Evolutionary conservation across 2,329 filamentous ascomycete species (phyloP), one percentile per base, ranked within the genome.

Genomic region (Apiospora arundinis): DNA sequence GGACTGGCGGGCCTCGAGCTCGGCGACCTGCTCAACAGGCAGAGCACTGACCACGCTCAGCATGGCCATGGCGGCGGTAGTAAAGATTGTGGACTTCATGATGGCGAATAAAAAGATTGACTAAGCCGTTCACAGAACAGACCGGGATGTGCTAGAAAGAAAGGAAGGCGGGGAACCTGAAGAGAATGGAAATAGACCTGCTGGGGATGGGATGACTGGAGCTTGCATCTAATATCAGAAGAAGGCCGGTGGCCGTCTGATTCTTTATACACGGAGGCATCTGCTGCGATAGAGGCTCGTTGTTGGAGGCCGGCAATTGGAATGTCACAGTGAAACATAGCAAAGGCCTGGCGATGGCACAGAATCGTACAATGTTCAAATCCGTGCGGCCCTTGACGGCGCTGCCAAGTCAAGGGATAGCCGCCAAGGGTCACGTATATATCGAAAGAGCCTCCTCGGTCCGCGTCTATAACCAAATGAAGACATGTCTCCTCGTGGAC

Each of bases 31-130:
- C 16, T 72, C 67, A 37, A 52, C 68, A 65, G 73, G 73, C 28
- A 69, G 48, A 14, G 73, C 73, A n/a, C 45, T 67, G 8, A 65
- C 72, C 37, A 71, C 46, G 40, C 56, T 66, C 16, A 72, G 23
- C 21, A 70, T 72, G 65, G 70, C 71, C 25, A 73, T 25, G 12
- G 67, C 49, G 48, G 67, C 49, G 44, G 42, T 16, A 18, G 52
- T 56, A 25, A 73, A 42, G 40, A 71, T 42, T 28, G 37, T 68
- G 48, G 60, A 25, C 72, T 73, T 73, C 72, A 73, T 73, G n/a
- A 5, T 28, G 45, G 65, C 40, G 11, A 37, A 3, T 44, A 18
- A 1, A 67, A 28, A 6, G 44, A 45, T 67, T 18, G 65, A 67
- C 12, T 28, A 14, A 21, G 32, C 9, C 56, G 56, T 63, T 63